Evolutionary conservation across 495 filamentous ascomycete species (phyloP).

Genomic region (Cercophora sp.): DNA sequence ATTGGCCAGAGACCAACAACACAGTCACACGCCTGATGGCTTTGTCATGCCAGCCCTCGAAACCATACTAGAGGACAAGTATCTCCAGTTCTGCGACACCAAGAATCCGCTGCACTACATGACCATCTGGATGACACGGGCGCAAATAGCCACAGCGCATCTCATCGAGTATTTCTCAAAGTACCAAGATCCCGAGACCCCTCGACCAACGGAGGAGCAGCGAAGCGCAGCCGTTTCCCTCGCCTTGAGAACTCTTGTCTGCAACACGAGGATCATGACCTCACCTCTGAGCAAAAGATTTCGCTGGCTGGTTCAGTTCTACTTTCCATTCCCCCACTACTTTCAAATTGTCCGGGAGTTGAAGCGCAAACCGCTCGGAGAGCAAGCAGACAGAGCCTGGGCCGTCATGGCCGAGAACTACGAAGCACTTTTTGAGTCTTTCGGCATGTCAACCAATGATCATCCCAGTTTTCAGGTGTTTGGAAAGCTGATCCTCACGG

Average conservation of each 20-base stretch:
- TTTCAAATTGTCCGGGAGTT: slow-evolving; percentile 47
- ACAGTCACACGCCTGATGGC: slow-evolving; percentile 12
- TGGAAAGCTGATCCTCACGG: not conserved
- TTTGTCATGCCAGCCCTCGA: slow-evolving; percentile 34
- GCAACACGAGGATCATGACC: slow-evolving; percentile 36
- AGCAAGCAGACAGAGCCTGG: slow-evolving; percentile 41
- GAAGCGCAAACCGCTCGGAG: slow-evolving; percentile 30
- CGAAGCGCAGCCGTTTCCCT: not conserved
- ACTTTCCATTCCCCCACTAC: slow-evolving; percentile 55
- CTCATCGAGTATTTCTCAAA: slow-evolving; percentile 46
- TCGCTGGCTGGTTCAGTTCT: slow-evolving; percentile 39
- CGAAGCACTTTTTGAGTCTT: slow-evolving; percentile 21
- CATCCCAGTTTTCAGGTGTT: not conserved
- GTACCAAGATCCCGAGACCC: slow-evolving; percentile 24
- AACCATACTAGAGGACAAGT: slow-evolving; percentile 43
- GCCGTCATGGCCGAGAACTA: slow-evolving; percentile 49
- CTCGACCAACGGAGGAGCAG: not conserved
- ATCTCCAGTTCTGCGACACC: slow-evolving; percentile 44
- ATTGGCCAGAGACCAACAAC: slow-evolving; percentile 16
- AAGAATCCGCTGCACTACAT: slow-evolving; percentile 52
- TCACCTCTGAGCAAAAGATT: slow-evolving; percentile 45
- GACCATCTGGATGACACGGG: slow-evolving; percentile 49
- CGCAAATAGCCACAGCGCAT: slow-evolving; percentile 39
- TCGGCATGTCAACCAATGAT: not conserved
- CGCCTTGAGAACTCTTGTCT: not conserved